phyloP scores from a whole-genome alignment of 352 stramenopile genomes.

The Elongisporangium senticosum region DNA sequence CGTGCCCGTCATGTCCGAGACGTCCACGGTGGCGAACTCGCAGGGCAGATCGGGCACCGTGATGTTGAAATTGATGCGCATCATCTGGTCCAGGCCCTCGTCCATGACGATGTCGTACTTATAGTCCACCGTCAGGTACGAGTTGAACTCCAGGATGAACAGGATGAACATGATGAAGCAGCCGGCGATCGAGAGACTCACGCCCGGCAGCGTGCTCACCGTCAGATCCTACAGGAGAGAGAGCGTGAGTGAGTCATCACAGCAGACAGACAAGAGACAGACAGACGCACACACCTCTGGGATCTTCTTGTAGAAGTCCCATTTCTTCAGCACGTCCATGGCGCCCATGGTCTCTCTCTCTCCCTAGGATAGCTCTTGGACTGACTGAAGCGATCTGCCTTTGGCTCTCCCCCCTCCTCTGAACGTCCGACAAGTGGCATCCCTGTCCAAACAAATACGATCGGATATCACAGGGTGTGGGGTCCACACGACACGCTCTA shows the following conservation, averaged over 20 bases:
- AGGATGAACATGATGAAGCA: conserved; percentile 89
- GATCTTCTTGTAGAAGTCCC: conserved; percentile 92
- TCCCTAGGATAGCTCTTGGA: conserved; percentile 6
- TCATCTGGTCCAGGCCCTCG: conserved; percentile 74
- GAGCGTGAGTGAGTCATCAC: background rate
- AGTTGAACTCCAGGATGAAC: conserved; percentile 89
- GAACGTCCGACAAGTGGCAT: background rate
- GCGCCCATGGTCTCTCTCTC: conserved; percentile 53
- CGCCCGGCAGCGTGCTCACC: conserved; percentile 78
- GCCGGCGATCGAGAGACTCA: conserved; percentile 77
- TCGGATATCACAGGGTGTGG: background rate
- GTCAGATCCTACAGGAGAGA: conserved; percentile 68
- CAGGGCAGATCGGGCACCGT: conserved; percentile 96
- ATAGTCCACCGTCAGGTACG: conserved; percentile 81
- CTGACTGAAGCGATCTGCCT: conserved; percentile 1
- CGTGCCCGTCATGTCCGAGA: conserved; percentile 96
- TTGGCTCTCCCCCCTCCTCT: too few relatives aligned
- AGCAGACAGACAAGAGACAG: conserved; percentile 2
- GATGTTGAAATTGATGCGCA: conserved; percentile 99
- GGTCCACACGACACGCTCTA: too few relatives aligned
- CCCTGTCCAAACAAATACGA: conserved; percentile 1
- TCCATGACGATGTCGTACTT: conserved; percentile 89
- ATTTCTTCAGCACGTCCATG: conserved; percentile 88
- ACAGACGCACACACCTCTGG: conserved; percentile 48
- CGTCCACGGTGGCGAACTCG: conserved; percentile 95